Base-by-base conservation (phyloP, 1,284 basidiomycete species). In the Moesziomyces aphidis region DNA sequence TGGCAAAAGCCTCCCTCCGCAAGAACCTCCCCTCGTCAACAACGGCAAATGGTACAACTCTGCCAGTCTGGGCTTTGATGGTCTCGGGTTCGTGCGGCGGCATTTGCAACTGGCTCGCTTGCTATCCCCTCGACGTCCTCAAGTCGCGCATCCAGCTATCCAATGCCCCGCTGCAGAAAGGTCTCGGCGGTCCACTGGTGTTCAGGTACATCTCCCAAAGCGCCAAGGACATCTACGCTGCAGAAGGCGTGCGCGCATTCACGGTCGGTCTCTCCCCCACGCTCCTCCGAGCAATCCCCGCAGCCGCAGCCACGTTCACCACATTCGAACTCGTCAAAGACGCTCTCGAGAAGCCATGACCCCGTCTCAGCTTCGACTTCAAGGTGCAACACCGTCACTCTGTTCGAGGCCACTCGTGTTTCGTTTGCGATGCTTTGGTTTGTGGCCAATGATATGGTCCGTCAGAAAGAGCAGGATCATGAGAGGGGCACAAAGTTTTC, bases 101-200 rank as follows among this genome's bases (percentile, higher is more conserved):
- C 0, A 90, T 95, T 50, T 90, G 90, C 1, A 98, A 99, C 84
- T 99, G 96, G 96, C 88, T 97, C 4, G 89, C 93, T 3, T 95
- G 91, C 82, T 98, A 97, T 84, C 95, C 94, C 0, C 87, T 95
- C 5, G 78, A 80, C 55, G 77, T 80, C 15, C 55, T 80, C 53
- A 78, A 80, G 42, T 59, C 52, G 4, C 43, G 69, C 10, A 73
- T 80, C 1, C 78, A 80, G 31, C 55, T 78, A 6, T 60, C 52
- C 10, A 46, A 73, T 24, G 42, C 53, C 11, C 63, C 62, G 7
- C 58, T 78, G 1, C 54, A 67, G 5, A 55, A 13, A 45, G 65
- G 71, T 2, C 47, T 69, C 8, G 65, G 61, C 6, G 71, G 66
- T 0, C 52, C 61, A 6, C 42, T 67, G 9, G 45, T 62, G 11